Base-by-base conservation (phyloP, 495 filamentous ascomycete genomes). In the Tuber calosporum region DNA sequence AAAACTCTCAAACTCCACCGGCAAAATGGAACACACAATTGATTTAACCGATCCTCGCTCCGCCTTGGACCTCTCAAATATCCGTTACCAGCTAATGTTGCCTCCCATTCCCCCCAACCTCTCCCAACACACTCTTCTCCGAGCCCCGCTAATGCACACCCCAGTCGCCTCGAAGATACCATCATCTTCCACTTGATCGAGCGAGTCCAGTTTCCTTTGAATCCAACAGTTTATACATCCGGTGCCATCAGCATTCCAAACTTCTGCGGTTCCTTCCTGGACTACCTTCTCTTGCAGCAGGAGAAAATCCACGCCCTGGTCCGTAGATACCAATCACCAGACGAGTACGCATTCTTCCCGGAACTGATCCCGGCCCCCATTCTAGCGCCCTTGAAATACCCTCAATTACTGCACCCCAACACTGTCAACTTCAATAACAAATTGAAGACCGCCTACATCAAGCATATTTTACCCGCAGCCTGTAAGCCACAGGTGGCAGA, bases 101-200 rank as follows among this genome's bases (percentile, higher is more conserved):
- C 58, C 73, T 62, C 68, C 39, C 70, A 30, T 48, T 9, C 48
- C 66, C 30, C 43, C 20, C 20, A 37, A 34, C n/a, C 68, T 75
- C 67, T 73, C 73, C 19, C 37, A n/a, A 9, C 19, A 1, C 17
- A 19, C 30, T 53, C 70, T 26, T 69, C 36, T 72, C 70, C 76
- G 69, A 30, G n/a, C 40, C 38, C 41, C 66, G 30, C 36, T 45
- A 53, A 36, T 17, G 43, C 42, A 62, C n/a, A 66, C 30, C 48
- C 53, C 53, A 97, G 94, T 77, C 95, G 95, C 53, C 87, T 97
- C 30, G 95, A 99, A 85, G 96, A 99, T 82, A 98, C 96, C 73
- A 98, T 99, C 81, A 97, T 92, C 80, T 99, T 97, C 85, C 93
- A 98, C 84, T 85, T 98, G 36, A 99, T 99, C 81, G 96, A 99